Percentiles rank a stretch among this genome's conserved stretches.
phyloP scores from a whole-genome alignment of 2,329 filamentous ascomycete species.

The Ophiostoma pallidulum region DNA sequence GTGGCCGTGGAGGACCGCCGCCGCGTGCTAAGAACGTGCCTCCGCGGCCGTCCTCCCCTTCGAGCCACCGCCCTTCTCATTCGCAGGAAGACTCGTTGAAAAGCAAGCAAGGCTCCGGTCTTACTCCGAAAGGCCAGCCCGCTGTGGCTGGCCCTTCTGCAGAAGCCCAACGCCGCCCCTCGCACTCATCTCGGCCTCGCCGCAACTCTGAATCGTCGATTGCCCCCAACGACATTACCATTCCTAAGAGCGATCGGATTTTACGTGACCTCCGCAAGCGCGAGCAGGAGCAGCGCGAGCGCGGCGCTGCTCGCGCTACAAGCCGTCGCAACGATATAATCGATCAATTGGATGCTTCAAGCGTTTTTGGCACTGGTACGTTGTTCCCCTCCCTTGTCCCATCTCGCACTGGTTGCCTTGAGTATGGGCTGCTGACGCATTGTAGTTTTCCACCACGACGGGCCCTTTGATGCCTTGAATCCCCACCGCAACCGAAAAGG shows the following conservation, averaged over 20 bases:
- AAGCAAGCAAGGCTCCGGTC: conserved; percentile 29
- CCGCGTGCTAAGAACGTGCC: conserved; percentile 39
- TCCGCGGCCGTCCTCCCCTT: conserved; percentile 31
- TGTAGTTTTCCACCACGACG: conserved; percentile 91
- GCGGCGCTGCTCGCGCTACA: conserved; percentile 36
- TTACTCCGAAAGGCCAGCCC: background rate
- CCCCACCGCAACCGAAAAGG: conserved; percentile 85
- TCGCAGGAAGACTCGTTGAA: conserved; percentile 58
- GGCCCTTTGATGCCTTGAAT: conserved; percentile 93
- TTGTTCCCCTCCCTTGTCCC: conserved; percentile 32
- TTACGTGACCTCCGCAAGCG: conserved; percentile 39
- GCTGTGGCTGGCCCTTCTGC: background rate
- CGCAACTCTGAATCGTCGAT: conserved; percentile 76
- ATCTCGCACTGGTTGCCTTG: background rate
- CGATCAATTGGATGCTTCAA: conserved; percentile 91
- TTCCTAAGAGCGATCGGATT: conserved; percentile 52
- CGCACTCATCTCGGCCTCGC: conserved; percentile 41
- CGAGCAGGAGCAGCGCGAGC: conserved; percentile 41
- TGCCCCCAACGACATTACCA: conserved; percentile 45
- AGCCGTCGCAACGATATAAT: conserved; percentile 70
- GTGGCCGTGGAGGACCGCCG: conserved; percentile 31
- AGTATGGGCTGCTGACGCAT: conserved; percentile 6
- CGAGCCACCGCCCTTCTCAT: conserved; percentile 49
- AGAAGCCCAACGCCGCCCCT: conserved; percentile 19
- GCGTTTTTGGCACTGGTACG: conserved; percentile 84